Evolutionary conservation across 176 grass and related monocot genomes (phyloP), one percentile per base, ranked within the genome.

Genomic region (Phoenix roebelenii): DNA sequence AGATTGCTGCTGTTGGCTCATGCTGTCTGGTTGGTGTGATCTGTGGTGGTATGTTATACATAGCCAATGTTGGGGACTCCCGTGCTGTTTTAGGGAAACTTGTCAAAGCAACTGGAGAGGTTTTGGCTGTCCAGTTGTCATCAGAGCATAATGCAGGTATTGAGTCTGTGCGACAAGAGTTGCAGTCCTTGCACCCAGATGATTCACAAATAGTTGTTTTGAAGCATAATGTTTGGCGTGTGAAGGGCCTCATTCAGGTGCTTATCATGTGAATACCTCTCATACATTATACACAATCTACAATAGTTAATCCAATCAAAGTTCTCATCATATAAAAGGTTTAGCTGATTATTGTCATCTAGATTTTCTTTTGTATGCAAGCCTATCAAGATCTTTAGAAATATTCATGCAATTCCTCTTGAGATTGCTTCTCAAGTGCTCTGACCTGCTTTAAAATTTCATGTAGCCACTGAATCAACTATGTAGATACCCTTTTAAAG

Each of bases 221-320:
- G 18, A 73, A 63, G 58, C 70, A 73, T 54, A 73, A 73, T 63
- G 70, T 73, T 44, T 73, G 70, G 70, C 70, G 70, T 63, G 70
- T 73, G n/a, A 73, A 73, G 59, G 70, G 70, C 50, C 6, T 73
- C 52, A 73, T 73, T 17, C 70, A 73, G 70, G 70, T 73, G 18
- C n/a, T 5, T 16, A 48, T 0, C 35, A 5, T 55, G 3, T 44
- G 35, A 12, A 44, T 44, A 44, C 35, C 7, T 12, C 35, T 12
- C 35, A 44, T 44, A 44, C 35, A 44, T 44, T 44, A 44, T 44
- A 44, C 35, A 44, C 12, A 44, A 44, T 44, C 35, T 44, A 12
- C 10, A 12, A 44, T 12, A 10, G 35, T 12, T 44, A 44, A 44
- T 12, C 35, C 12, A 44, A 44, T 44, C 1, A 3, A 44, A 44